Evolutionary conservation across 495 filamentous ascomycete species (phyloP).

Genomic region (Hypoxylon lienhwacheense): DNA sequence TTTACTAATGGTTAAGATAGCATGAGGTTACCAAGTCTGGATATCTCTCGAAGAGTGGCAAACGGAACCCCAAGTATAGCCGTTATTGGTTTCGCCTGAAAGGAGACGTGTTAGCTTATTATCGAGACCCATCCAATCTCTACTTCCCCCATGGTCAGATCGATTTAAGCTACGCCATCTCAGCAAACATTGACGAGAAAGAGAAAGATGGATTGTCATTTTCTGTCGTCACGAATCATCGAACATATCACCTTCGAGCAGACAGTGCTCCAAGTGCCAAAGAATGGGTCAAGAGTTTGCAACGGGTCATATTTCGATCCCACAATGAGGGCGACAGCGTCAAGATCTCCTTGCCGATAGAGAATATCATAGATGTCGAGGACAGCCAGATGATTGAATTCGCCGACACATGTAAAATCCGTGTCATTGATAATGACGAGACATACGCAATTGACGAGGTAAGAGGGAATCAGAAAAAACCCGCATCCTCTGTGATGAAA

Average conservation of each 20-base stretch:
- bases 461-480: slow-evolving; percentile 30
- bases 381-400: slow-evolving; percentile 89
- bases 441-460: slow-evolving; percentile 96
- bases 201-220: slow-evolving; percentile 77
- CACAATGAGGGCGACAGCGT: slow-evolving; percentile 97
- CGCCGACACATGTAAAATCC: slow-evolving; percentile 90
- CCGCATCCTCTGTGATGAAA: neutral
- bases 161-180: slow-evolving; percentile 89
- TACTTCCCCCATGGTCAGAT: slow-evolving; percentile 94
- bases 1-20: slow-evolving; percentile 47
- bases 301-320: slow-evolving; percentile 92
- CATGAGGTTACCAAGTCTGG: slow-evolving; percentile 83
- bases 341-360: slow-evolving; percentile 88
- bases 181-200: slow-evolving; percentile 71
- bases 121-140: slow-evolving; percentile 74
- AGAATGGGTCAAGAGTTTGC: slow-evolving; percentile 95
- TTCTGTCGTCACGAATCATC: slow-evolving; percentile 76
- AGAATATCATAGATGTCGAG: slow-evolving; percentile 89
- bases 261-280: slow-evolving; percentile 88
- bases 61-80: slow-evolving; percentile 83
- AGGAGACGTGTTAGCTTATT: slow-evolving; percentile 95
- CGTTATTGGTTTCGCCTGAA: slow-evolving; percentile 97
- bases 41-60: slow-evolving; percentile 84
- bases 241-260: slow-evolving; percentile 84
- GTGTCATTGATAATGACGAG: slow-evolving; percentile 88